Evolutionary conservation across 2,329 filamentous ascomycete genomes (phyloP), one percentile per base, ranked within the genome.

Genomic region (Ceratocystis harringtonii): DNA sequence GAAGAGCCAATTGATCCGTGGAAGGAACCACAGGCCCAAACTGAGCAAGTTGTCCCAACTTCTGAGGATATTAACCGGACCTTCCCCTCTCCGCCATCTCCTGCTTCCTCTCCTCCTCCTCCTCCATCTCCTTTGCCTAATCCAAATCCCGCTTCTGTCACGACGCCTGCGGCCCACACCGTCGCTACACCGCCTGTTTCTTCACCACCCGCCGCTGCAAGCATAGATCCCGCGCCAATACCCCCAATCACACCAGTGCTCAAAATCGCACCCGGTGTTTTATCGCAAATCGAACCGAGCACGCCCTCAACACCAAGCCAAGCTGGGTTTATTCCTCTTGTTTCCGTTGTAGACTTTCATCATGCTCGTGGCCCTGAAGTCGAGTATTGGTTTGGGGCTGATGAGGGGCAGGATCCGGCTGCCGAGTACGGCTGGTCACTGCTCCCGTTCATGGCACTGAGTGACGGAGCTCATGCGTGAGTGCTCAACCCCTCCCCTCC

Each of bases 391-490:
- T 90, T 96, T 73, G 91, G 90, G 68, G 84, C 77, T 32, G 75
- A 86, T 22, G 85, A 92, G 70, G 88, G 85, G 64, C 79, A 78
- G 67, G 91, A 96, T 75, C 90, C 92, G 10, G 88, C 88, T 2
- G 79, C 77, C 58, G 88, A 92, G 67, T 92, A 95, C 76, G 90
- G 94, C 73, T 99, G 94, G 94, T 82, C 86, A 32, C 76, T 96
- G 70, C 80, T 99, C 68, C 92, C 94, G 0, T 99, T 99, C 75
- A 96, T 97, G 90, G 94, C 94, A 30, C 77, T 99, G 72, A 94
- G 90, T 66, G 94, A 99, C 74, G 94, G 94, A 64, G 94, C 94
- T 64, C 94, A 99, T 79, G 86, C 91, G 86, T 94, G 80, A 77
- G 87, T 80, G 52, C 7, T 28, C 25, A 44, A 7, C 1, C 22